Conservation (phyloP, 1,284 basidiomycete species). For the Trametes pubescens region DNA sequence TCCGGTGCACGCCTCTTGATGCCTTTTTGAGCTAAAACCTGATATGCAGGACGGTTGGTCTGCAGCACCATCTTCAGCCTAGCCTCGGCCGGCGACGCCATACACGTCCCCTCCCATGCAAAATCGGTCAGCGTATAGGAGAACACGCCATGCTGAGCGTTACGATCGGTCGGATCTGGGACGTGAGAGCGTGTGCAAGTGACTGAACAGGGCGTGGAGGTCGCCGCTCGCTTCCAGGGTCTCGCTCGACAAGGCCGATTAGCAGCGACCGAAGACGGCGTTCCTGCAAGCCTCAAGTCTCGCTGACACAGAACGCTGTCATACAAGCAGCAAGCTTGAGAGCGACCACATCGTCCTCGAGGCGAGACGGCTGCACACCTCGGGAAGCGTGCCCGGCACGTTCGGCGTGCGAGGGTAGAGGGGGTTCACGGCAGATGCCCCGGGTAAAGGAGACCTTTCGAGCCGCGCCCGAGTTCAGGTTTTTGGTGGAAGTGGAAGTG, state of each 20-base stretch:
- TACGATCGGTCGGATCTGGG: not conserved
- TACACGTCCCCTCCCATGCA: not conserved
- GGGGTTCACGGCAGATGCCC: conserved; percentile 3
- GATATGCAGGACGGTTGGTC: not conserved
- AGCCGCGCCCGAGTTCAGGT: not conserved
- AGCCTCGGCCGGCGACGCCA: not conserved
- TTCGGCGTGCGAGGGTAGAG: not conserved
- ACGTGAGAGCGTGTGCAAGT: not conserved
- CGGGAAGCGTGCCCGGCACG: not conserved
- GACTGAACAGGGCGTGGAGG: not conserved
- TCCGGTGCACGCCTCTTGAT: not conserved
- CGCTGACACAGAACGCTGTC: not conserved
- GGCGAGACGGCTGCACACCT: not conserved
- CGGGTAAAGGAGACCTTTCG: no score
- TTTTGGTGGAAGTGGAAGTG: not conserved
- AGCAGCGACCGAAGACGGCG: not conserved
- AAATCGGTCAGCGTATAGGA: not conserved
- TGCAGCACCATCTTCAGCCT: not conserved
- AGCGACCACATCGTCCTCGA: not conserved
- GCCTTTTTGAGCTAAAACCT: not conserved
- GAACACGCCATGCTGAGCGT: not conserved
- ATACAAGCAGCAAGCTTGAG: not conserved
- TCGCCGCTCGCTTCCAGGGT: not conserved
- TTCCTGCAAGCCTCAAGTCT: not conserved
- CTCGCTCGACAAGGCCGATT: not conserved